Base-by-base conservation (phyloP, 129 eudicot species). In the Centrapalus pauciflorus region DNA sequence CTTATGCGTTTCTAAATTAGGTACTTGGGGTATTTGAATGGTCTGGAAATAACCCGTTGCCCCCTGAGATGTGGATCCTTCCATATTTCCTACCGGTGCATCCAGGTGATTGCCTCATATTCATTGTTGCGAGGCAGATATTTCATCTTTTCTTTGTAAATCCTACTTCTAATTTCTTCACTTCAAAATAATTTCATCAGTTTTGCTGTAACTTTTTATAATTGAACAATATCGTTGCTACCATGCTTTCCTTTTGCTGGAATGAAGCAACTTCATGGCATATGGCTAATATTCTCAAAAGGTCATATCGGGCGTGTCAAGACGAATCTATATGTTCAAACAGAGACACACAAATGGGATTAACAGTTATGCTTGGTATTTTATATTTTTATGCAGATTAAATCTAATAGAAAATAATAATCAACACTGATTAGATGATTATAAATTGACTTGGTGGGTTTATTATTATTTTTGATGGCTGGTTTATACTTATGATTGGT, bases 21-120 rank as follows among this genome's bases (percentile, higher is more conserved):
- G 95, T 92, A 27, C 89, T 92, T 55, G 98, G 98, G 35, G 95
- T 74, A 46, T 92, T 83, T 71, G 98, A 85, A 52, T 92, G 98
- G 98, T 74, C 85, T 5, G 98, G 98, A 73, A 88, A 88, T 74
- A 92, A 92, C 76, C 98, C 98, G 7, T 32, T 92, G 79, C 96
- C 98, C 29, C 98, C 96, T 27, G 98, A 92, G 84, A 70, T 82
- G 62, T 92, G 98, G 98, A 35, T 83, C 66, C 68, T 86, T 57
- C 98, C 98, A 3, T 88, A 86, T 66, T 57, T 82, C 43, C 79
- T 85, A 68, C 98, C 98, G 4, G 4, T 88, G 51, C 98, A 92
- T 80, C 98, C 98, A 70, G 98, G 98, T 83, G 74, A 73, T 56
- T 40, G 55, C 33, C 29, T 41, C 6, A 1, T 66, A 40, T 45